Evolutionary conservation across 2,329 filamentous ascomycete genomes (phyloP).

Genomic region (Talaromyces atroroseus): DNA sequence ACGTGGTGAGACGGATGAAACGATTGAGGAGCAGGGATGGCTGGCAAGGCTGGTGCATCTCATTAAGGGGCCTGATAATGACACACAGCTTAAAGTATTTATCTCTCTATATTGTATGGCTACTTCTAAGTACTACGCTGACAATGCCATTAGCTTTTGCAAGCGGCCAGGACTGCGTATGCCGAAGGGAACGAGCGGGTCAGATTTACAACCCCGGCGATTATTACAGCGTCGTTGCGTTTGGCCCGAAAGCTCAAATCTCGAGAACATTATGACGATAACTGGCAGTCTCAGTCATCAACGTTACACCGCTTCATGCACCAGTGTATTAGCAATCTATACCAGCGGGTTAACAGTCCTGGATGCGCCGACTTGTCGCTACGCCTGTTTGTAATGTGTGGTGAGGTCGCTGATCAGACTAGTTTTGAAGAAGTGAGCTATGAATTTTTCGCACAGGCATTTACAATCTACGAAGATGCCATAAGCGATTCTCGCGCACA

Average conservation of each 20-base stretch:
- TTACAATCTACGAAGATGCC: slow-evolving; percentile 95
- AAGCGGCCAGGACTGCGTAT: slow-evolving; percentile 80
- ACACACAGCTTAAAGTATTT: slow-evolving; percentile 75
- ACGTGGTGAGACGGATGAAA: slow-evolving; percentile 89
- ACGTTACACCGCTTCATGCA: slow-evolving; percentile 95
- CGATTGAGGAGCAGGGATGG: slow-evolving; percentile 96
- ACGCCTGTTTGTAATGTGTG: slow-evolving; percentile 83
- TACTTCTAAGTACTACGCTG: not conserved
- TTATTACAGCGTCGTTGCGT: slow-evolving; percentile 85
- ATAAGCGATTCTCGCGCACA: slow-evolving; percentile 94
- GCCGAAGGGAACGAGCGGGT: slow-evolving; percentile 90
- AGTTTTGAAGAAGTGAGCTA: slow-evolving; percentile 95
- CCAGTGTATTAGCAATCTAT: slow-evolving; percentile 76
- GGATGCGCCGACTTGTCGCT: slow-evolving; percentile 83
- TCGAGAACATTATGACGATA: slow-evolving; percentile 78
- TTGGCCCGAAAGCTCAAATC: slow-evolving; percentile 83
- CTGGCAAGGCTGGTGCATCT: slow-evolving; percentile 87
- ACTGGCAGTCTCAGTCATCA: slow-evolving; percentile 67
- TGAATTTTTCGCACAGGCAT: slow-evolving; percentile 96
- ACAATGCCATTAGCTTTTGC: slow-evolving; percentile 57
- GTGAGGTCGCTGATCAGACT: slow-evolving; percentile 85
- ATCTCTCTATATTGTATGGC: not conserved
- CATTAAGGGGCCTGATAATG: slow-evolving; percentile 76
- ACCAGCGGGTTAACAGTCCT: slow-evolving; percentile 74
- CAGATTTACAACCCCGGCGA: slow-evolving; percentile 86